Conservation (phyloP, 208 protist species). For the Angomonas deanei region DNA sequence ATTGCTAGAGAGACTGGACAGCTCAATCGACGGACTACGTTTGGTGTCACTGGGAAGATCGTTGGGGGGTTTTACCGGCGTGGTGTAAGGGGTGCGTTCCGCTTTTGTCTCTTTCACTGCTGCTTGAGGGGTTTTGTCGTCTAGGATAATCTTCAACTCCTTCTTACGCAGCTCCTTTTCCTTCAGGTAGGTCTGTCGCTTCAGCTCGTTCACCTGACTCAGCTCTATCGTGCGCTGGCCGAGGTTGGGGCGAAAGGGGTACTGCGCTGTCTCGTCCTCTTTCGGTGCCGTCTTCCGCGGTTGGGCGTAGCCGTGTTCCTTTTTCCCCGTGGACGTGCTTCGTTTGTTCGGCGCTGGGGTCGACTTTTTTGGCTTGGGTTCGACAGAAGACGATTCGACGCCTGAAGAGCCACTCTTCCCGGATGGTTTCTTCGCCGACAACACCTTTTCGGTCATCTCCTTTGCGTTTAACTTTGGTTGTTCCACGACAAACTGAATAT, state of each 20-base stretch:
- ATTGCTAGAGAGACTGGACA: slow-evolving; percentile 36
- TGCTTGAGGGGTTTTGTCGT: neutral
- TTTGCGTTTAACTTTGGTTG: neutral
- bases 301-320: neutral
- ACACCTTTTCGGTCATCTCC: neutral
- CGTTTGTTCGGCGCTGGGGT: neutral
- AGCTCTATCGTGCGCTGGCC: slow-evolving; percentile 22
- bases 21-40: slow-evolving; percentile 16
- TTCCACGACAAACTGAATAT: neutral
- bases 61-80: neutral
- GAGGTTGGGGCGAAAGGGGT: slow-evolving; percentile 28
- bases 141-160: slow-evolving; percentile 15
- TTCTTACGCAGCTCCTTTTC: slow-evolving; percentile 19
- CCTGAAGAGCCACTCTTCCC: neutral
- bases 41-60: neutral
- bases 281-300: neutral
- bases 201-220: slow-evolving; percentile 24
- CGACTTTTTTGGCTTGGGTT: neutral
- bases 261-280: slow-evolving; percentile 20
- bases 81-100: neutral
- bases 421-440: neutral
- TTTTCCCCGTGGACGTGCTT: neutral
- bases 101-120: neutral
- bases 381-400: neutral
- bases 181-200: slow-evolving; percentile 18